Base-by-base conservation (phyloP, 805 yeast species). In the Myxozyma monticola region DNA sequence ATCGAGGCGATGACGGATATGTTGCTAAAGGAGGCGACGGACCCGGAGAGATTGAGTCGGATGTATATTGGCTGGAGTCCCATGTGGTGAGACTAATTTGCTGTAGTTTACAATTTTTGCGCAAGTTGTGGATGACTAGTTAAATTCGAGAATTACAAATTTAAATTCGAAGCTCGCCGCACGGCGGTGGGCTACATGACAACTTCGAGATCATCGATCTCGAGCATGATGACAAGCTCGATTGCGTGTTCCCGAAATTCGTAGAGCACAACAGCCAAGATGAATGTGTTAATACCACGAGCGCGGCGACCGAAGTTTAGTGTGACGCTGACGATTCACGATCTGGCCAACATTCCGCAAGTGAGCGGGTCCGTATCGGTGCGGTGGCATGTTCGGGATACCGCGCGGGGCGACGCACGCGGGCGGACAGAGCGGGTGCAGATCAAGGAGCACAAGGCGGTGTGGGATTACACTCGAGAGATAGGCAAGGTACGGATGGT, bases 21-120 rank as follows among this genome's bases (percentile, higher is more conserved):
- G 25, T 75, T 93, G 53, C 85, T 91, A 28, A 88, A 85, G 59
- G 86, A 84, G 55, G 93, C 98, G 0, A 77, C 86, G 0, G 81
- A 88, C 1, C 72, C 72, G 4, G 87, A 82, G 39, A 83, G 83
- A 56, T 68, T 93, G 37, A 75, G 87, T 26, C 84, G 77, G 59
- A 91, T 93, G 99, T 93, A 88, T 67, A 81, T 85, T 22, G 99
- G 99, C 2, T 93, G 99, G 99, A 73, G 81, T 69, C 78, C 93
- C 7, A 82, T 83, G 66, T 74, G 59, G 59, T 54, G 33, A 39
- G 8, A 28, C 14, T 28, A 10, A 28, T 28, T 28, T 28, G 9
- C 31, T 28, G 9, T 28, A 28, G 9, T 28, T 9, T 28, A 14
- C n/a, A n/a, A n/a, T n/a, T n/a, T n/a, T n/a, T n/a, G n/a, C n/a